These are phyloP conservation scores for Petunia axillaris DNA, from an alignment of 257 asterid species.

Conservation along the genomic window DNA sequence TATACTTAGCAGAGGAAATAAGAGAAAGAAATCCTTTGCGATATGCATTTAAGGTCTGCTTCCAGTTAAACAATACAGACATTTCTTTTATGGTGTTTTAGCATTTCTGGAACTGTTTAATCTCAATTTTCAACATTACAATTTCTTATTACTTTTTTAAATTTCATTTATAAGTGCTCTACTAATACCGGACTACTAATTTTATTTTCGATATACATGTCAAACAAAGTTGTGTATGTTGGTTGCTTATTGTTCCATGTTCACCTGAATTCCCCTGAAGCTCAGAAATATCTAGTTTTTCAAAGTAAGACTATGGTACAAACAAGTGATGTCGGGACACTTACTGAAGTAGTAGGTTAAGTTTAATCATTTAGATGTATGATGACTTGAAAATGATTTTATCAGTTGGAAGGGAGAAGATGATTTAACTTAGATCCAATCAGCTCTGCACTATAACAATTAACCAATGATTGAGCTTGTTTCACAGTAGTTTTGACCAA, in stretches of 20 bases:
- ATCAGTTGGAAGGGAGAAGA: neutral
- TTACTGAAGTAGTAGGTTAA: neutral
- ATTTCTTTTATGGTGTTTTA: conserved; percentile 11
- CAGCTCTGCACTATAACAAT: neutral
- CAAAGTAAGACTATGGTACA: neutral
- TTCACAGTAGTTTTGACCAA: neutral
- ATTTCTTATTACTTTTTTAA: neutral
- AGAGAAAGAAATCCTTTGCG: conserved; percentile 73
- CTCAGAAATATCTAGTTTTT: conserved; percentile 5
- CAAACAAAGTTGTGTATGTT: conserved; percentile 14
- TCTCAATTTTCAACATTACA: neutral
- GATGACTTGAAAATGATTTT: neutral
- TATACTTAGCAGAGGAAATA: conserved; percentile 57
- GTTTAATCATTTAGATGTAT: conserved; percentile 12
- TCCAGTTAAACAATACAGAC: neutral
- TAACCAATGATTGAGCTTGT: conserved; percentile 11
- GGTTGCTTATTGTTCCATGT: neutral
- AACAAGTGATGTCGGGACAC: conserved; percentile 11
- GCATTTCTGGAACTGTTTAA: conserved; percentile 3
- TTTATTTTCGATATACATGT: neutral
- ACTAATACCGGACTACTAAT: neutral
- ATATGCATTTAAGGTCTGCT: conserved; percentile 75
- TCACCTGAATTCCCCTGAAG: conserved; percentile 7
- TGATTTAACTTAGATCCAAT: neutral
- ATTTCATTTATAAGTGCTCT: neutral